Evolutionary conservation across 768 basidiomycete genomes (phyloP).

Genomic region (Amanita rimosa): DNA sequence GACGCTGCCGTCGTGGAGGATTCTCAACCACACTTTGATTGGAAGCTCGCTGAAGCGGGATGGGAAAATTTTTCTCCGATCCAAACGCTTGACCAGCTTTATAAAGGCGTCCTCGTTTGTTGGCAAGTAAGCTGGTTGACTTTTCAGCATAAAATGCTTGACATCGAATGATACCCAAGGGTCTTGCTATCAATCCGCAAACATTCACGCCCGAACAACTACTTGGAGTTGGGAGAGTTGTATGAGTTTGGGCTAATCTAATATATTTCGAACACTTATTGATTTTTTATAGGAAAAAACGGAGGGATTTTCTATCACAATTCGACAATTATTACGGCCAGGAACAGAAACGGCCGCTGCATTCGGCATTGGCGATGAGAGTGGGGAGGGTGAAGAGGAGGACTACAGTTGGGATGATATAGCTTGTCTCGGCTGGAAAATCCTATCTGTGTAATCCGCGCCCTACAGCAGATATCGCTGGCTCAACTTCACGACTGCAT

Average conservation of each 20-base stretch:
- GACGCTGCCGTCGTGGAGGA: no score
- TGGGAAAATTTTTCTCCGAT: no score
- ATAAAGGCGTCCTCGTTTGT: background rate
- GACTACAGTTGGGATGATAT: conserved; percentile 3
- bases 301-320: background rate
- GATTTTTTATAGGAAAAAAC: background rate
- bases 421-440: background rate
- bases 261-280: background rate
- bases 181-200: conserved; percentile 5
- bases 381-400: conserved; percentile 1
- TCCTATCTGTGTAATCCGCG: background rate
- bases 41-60: no score
- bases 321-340: conserved; percentile 2
- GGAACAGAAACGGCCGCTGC: conserved; percentile 3
- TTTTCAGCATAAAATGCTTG: background rate
- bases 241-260: background rate
- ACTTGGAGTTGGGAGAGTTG: background rate
- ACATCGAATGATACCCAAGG: background rate
- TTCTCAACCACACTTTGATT: no score
- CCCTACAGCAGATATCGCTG: no score
- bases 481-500: background rate
- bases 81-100: background rate
- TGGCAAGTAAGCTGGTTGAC: background rate
- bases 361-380: conserved; percentile 2
- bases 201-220: conserved; percentile 5